Evolutionary conservation across 2,329 filamentous ascomycete genomes (phyloP).

Genomic region (Colletotrichum cuscutae): DNA sequence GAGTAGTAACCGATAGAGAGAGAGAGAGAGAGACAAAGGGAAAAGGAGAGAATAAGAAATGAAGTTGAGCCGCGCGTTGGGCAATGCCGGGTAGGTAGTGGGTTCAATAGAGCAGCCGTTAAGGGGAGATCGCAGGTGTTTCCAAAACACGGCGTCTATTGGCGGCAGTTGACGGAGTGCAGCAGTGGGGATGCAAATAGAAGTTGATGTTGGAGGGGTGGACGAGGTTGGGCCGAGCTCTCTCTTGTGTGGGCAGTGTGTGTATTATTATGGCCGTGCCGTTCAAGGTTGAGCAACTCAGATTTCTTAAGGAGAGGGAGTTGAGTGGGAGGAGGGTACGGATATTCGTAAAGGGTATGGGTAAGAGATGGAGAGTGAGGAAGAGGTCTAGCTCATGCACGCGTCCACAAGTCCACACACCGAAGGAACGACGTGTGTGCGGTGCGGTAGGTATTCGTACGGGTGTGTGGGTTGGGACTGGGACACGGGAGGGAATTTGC

Average conservation of each 20-base stretch:
- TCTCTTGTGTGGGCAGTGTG: not conserved
- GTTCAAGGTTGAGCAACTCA: not conserved
- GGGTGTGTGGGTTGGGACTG: not conserved
- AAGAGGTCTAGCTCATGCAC: constrained; percentile 24
- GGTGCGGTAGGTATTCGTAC: not conserved
- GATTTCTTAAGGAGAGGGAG: constrained; percentile 19
- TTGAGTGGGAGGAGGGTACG: not conserved
- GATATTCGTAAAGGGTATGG: not conserved
- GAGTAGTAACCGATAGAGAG: not conserved
- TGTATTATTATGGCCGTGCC: not conserved
- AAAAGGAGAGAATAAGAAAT: constrained; percentile 18
- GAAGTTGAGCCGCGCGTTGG: constrained; percentile 6
- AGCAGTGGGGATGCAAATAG: not conserved
- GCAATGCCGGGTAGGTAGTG: not conserved
- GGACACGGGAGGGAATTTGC: not conserved
- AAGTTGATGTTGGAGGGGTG: not conserved
- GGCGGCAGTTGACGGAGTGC: constrained; percentile 17
- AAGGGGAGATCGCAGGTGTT: constrained; percentile 35
- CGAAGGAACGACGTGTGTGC: not conserved
- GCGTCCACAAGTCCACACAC: constrained; percentile 2
- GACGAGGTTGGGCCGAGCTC: not conserved
- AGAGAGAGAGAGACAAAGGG: not conserved
- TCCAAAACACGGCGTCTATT: constrained; percentile 35
- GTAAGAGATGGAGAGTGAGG: constrained; percentile 15
- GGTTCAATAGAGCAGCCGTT: constrained; percentile 15